phyloP scores from a whole-genome alignment of 2,329 filamentous ascomycete species.

The Penicillium sp. region DNA sequence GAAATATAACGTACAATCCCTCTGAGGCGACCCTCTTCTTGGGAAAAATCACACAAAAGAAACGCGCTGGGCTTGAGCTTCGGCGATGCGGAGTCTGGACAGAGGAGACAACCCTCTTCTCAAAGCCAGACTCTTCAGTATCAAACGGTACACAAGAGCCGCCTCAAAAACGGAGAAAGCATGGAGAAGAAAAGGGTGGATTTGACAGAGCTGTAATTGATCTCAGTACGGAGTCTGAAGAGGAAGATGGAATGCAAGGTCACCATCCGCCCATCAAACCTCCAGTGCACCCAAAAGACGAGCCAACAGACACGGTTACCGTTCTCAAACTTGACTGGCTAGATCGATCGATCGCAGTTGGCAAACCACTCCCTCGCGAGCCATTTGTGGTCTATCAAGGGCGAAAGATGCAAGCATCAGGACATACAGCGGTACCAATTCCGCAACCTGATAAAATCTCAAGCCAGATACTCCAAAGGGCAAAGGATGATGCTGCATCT shows the following conservation, averaged over 20 bases:
- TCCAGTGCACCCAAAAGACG: constrained; percentile 7
- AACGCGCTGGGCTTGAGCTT: constrained; percentile 78
- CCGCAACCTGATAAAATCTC: constrained; percentile 7
- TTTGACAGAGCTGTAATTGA: constrained; percentile 25
- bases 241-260: constrained; percentile 22
- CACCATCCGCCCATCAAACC: constrained; percentile 15
- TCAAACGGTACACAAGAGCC: constrained; percentile 9
- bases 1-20: constrained; percentile 70
- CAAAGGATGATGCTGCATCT: constrained; percentile 52
- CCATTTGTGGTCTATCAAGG: constrained; percentile 59
- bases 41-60: constrained; percentile 70
- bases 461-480: constrained; percentile 56
- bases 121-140: neutral
- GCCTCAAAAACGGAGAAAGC: constrained; percentile 34
- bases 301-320: constrained; percentile 43
- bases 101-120: constrained; percentile 36
- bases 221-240: constrained; percentile 38
- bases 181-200: neutral
- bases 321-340: constrained; percentile 62
- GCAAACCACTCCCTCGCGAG: constrained; percentile 50
- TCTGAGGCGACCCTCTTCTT: constrained; percentile 74
- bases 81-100: constrained; percentile 65
- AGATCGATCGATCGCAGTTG: constrained; percentile 49
- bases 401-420: constrained; percentile 44
- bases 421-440: neutral